These are phyloP conservation scores for Chamaenerion angustifolium DNA, from an alignment of 345 rosid species.

Conservation along the genomic window DNA sequence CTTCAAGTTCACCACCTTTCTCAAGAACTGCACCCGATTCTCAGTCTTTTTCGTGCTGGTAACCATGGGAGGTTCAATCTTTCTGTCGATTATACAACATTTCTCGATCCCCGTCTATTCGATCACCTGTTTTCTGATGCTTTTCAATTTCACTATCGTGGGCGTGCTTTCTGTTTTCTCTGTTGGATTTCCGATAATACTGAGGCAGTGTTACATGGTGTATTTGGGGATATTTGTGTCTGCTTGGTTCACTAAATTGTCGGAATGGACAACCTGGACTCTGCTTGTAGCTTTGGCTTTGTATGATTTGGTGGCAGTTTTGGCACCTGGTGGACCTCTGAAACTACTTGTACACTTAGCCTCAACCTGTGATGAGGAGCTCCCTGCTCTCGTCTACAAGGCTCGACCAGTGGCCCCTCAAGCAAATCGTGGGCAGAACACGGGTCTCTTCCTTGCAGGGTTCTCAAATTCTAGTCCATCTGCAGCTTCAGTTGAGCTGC, in stretches of 20 bases:
- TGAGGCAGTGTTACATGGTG: slow-evolving; percentile 88
- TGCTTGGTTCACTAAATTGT: no score
- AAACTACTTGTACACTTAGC: no score
- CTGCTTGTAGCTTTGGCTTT: no score
- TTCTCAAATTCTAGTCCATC: slow-evolving; percentile 51
- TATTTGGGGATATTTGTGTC: slow-evolving; percentile 70
- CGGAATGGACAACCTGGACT: no score
- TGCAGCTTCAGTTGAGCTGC: no score
- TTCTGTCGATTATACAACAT: slow-evolving; percentile 64
- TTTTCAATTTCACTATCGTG: slow-evolving; percentile 73
- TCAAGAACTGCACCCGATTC: slow-evolving; percentile 93
- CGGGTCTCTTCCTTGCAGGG: slow-evolving; percentile 53
- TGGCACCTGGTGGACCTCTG: no score
- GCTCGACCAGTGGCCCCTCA: slow-evolving; percentile 63
- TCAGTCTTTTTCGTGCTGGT: slow-evolving; percentile 70
- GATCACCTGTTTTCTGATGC: slow-evolving; percentile 48
- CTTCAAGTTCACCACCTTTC: slow-evolving; percentile 76
- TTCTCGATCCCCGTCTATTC: slow-evolving; percentile 78
- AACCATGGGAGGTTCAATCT: slow-evolving; percentile 86
- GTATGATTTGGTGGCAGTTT: no score
- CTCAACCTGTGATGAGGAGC: no score
- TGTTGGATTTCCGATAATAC: slow-evolving; percentile 58
- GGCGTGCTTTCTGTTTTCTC: slow-evolving; percentile 76
- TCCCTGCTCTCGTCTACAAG: no score
- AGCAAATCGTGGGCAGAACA: slow-evolving; percentile 27